Evolutionary conservation across 1,284 basidiomycete genomes (phyloP), one percentile per base, ranked within the genome.

Genomic region (Trichosporon sp.): DNA sequence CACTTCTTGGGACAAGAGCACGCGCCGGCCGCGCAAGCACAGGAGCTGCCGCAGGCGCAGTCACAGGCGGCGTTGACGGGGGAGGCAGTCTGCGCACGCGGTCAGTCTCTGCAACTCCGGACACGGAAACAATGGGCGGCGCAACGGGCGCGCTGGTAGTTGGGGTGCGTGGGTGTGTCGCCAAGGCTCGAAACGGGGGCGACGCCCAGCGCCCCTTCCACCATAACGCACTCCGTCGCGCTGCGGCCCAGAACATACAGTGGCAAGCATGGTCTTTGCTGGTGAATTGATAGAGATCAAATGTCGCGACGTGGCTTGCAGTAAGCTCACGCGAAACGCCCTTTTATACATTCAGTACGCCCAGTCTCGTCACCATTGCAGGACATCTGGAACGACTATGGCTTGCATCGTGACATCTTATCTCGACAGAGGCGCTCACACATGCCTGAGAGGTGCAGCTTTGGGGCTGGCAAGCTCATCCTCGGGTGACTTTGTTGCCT

Each of bases 1-100:
- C 15, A 60, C 56, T 60, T 60, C 56, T 60, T 60, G 18, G 56
- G 56, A 60, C 56, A 60, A 6, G 56, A 60, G 29, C 56, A 60
- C 8, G 56, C 13, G 27, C 56, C 56, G 7, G 56, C 56, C 56
- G 15, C 29, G 18, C 56, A 60, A n/a, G 29, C 27, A 15, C 56
- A 60, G 4, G 56, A 60, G 29, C 27, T 31, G 29, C 56, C 56
- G 56, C 56, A 60, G 7, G 56, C 56, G 15, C 56, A 60, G 23
- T 60, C 29, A 29, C 56, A 60, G 29, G 21, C 21, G 44, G 15
- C 56, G 56, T 60, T 31, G 5, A 31, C 15, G 23, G 56, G 56
- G 15, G 56, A 1, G 56, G 27, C 12, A n/a, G n/a, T 11, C 56
- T 60, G 56, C 15, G 12, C 27, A 31, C 11, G 31, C 29, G 9